These are phyloP conservation scores for rapeseed (Brassica napus) DNA, from an alignment of 345 rosid species.

Conservation along the genomic window Da-Ae NC_063443.1:898501-899000, in stretches of 20 bases:
- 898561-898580: neutral
- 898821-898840: neutral
- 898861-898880: neutral
- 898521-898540: neutral
- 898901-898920: too few species aligned
- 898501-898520: neutral
- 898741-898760: neutral
- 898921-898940: too few species aligned
- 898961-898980: too few species aligned
- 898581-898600: neutral
- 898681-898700: neutral
- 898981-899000: too few species aligned
- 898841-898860: neutral
- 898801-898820: neutral
- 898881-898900: neutral
- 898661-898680: neutral
- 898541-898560: constrained; percentile 1
- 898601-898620: neutral
- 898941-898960: neutral
- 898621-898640: neutral
- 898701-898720: neutral
- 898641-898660: neutral
- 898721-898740: neutral
- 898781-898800: neutral
- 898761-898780: neutral